Conservation (phyloP, 805 yeast species). For the Blastobotrys peoriensis region DNA sequence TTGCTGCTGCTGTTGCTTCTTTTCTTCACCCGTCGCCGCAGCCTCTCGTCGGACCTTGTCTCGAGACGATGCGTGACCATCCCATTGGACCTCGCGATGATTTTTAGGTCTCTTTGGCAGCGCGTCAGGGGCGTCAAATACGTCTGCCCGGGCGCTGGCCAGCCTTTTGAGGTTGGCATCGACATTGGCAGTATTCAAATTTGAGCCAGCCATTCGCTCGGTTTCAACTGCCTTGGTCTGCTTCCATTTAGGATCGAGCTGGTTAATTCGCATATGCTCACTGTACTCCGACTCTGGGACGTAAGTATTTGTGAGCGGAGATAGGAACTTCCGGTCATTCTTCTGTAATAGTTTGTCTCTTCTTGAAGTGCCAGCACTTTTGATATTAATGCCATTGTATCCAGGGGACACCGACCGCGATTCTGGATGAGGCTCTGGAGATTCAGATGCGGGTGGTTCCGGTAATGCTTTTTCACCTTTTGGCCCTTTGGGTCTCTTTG, state of each 20-base stretch:
- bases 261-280: slow-evolving; percentile 59
- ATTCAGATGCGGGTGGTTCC: slow-evolving; percentile 9
- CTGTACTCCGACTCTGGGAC: slow-evolving; percentile 63
- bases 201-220: slow-evolving; percentile 29
- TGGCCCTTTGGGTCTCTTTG: neutral
- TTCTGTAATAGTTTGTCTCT: slow-evolving; percentile 29
- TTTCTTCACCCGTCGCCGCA: slow-evolving; percentile 13
- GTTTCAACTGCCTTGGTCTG: slow-evolving; percentile 46
- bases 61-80: slow-evolving; percentile 10
- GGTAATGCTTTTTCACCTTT: neutral
- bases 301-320: slow-evolving; percentile 73
- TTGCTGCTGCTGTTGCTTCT: slow-evolving; percentile 13
- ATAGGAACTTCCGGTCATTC: slow-evolving; percentile 42
- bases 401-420: too few relatives aligned
- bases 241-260: slow-evolving; percentile 73
- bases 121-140: slow-evolving; percentile 22
- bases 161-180: slow-evolving; percentile 34
- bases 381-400: slow-evolving; percentile 44
- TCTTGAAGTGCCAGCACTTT: slow-evolving; percentile 68
- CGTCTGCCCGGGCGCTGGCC: slow-evolving; percentile 28
- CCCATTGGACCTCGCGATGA: slow-evolving; percentile 2
- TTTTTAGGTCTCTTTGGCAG: slow-evolving; percentile 18
- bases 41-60: slow-evolving; percentile 14
- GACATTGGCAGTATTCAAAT: slow-evolving; percentile 30
- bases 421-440: too few relatives aligned